Evolutionary conservation across 2,329 filamentous ascomycete genomes (phyloP), one percentile per base, ranked within the genome.

Genomic region (Didymella keratinophila): DNA sequence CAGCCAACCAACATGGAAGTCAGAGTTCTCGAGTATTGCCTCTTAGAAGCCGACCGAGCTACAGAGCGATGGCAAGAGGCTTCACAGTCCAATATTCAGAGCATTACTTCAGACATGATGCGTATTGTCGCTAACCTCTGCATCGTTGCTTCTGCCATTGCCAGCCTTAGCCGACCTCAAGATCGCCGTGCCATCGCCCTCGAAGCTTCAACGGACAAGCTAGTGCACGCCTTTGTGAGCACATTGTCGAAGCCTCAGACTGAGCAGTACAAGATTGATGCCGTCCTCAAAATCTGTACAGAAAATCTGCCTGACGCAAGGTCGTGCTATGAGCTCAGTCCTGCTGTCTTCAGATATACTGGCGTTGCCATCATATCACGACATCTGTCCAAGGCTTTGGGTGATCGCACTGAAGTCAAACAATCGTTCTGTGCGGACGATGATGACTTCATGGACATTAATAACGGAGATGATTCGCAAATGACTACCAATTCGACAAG

Each of bases 361-460:
- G 73, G 79, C 59, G 62, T 81, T 44, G 58, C 67, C 72, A 43
- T 75, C 67, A 37, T 78, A 56, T 51, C 73, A 64, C 60, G 56
- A 39, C 61, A 76, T 56, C 41, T 73, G 58, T 69, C 76, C 52
- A 66, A 62, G 64, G 71, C 71, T 32, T 54, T 79, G 6, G 62
- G 57, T 14, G 58, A 67, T 28, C 69, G 75, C 8, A 69, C 61
- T 57, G 66, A 68, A 4, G 55, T 68, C 12, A 76, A 72, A 25
- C 68, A 74, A 23, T 76, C 75, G 1, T 73, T 74, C 39, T 67
- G 72, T 44, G 62, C 61, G 9, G 71, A 73, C 52, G 70, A 79
- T 4, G 76, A 81, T 10, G 86, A 89, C 63, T 71, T 81, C 6
- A 89, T 91, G 87, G 88, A 91, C 54, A 69, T 92, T 5, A 89